Base-by-base conservation (phyloP, 1,284 basidiomycete genomes). In the Neonothopanus nambi region DNA sequence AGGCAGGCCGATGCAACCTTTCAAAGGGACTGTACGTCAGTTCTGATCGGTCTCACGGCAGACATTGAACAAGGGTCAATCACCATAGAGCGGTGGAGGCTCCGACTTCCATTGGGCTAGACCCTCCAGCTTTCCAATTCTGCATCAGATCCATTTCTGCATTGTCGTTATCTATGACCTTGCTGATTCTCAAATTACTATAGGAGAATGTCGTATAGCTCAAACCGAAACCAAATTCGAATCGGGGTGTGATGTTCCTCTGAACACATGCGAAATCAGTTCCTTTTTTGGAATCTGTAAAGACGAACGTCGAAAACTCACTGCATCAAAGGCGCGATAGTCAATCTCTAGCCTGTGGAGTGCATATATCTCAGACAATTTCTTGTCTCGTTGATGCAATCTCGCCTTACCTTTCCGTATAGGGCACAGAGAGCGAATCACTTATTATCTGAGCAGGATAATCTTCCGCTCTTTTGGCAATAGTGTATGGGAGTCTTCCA, bases 201-300 rank as follows among this genome's bases (percentile, higher is more conserved):
- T 75, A 77, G 23, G 65, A 62, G 67, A 85, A 85, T 0, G 62
- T 69, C 18, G 81, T 80, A 66, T 84, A 85, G 38, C 73, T 77
- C 48, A 84, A 63, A 0, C 85, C 77, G 60, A 76, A 85, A 2
- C 87, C 87, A 60, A 89, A 89, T 49, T 79, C 78, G 58, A 75
- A 87, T 18, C 81, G 73, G 0, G 85, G 85, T 1, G 69, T 69
- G 54, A 85, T 82, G 55, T 76, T 68, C 23, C 73, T 61, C 51
- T 69, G 49, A 30, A 13, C 20, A 39, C 18, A n/a, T n/a, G n/a
- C n/a, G 13, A 13, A 24, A 37, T 26, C 35, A 76, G 28, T 81
- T 68, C 60, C 84, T 85, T n/a, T n/a, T n/a, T n/a, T n/a, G n/a
- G n/a, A 74, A 66, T 86, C 85, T 53, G 87, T 79, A 54, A 75